Evolutionary conservation across 2,329 filamentous ascomycete genomes (phyloP).

Genomic region (Penicillium sp.): DNA sequence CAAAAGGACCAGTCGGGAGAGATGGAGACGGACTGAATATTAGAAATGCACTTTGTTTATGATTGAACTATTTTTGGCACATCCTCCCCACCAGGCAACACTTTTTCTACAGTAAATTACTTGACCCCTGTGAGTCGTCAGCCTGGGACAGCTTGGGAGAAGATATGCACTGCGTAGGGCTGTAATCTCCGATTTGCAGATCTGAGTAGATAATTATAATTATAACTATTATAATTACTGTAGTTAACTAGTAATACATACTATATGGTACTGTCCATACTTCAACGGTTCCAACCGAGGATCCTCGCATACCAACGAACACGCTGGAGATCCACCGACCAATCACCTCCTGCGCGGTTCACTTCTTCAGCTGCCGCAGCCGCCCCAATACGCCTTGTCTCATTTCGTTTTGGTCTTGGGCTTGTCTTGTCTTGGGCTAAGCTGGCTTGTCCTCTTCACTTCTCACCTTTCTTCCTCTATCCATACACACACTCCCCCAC

Average conservation of each 20-base stretch:
- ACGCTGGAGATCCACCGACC: not conserved
- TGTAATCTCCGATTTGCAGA: too few species aligned
- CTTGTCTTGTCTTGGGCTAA: not conserved
- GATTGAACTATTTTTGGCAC: conserved; percentile 26
- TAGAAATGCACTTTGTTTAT: conserved; percentile 10
- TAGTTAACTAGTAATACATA: too few species aligned
- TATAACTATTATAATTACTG: too few species aligned
- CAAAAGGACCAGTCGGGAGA: conserved; percentile 51
- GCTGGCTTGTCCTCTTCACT: not conserved
- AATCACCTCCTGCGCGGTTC: not conserved
- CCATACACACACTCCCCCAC: not conserved
- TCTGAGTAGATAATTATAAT: too few species aligned
- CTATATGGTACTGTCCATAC: too few species aligned
- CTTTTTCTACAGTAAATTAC: not conserved
- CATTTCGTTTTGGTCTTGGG: not conserved
- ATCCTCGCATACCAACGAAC: too few species aligned
- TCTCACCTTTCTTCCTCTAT: not conserved
- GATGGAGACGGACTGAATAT: conserved; percentile 48
- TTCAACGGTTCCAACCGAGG: too few species aligned
- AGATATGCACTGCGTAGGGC: too few species aligned
- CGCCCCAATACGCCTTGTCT: not conserved
- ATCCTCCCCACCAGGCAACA: conserved; percentile 24
- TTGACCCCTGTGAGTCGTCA: not conserved
- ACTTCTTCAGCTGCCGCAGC: conserved; percentile 1
- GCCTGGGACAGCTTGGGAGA: too few species aligned